Conservation (phyloP, 23 red algal species). For the Gracilaria caudata region DNA sequence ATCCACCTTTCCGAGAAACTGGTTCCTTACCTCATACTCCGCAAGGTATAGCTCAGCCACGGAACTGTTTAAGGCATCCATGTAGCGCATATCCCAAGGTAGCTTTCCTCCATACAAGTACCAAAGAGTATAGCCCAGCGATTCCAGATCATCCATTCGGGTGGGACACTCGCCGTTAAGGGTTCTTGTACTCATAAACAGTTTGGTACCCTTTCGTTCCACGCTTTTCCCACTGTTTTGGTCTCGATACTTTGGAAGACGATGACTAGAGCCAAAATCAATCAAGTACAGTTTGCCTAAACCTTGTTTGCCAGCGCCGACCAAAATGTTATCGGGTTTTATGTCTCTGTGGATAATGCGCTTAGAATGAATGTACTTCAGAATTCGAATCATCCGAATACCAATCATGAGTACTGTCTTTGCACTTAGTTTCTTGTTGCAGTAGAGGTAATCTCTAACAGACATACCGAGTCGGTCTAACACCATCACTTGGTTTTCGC, state of each 20-base stretch:
- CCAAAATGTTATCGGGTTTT: slow-evolving; percentile 72
- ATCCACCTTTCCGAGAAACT: background rate
- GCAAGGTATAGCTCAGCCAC: background rate
- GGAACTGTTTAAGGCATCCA: background rate
- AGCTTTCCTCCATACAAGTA: background rate
- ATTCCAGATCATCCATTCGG: background rate
- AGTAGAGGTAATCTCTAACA: background rate
- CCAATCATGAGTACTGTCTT: slow-evolving; percentile 36
- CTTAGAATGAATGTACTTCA: slow-evolving; percentile 74
- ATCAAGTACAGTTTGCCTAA: background rate
- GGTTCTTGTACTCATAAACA: background rate
- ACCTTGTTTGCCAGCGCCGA: background rate
- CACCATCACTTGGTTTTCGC: background rate
- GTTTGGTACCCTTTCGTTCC: background rate
- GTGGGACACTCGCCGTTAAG: background rate
- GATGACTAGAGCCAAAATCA: background rate
- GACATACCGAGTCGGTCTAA: background rate
- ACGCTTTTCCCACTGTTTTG: background rate
- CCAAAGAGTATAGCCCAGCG: background rate
- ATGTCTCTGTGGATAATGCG: slow-evolving; percentile 75
- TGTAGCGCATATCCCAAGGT: background rate
- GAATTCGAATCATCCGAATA: slow-evolving; percentile 68
- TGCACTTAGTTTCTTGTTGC: background rate
- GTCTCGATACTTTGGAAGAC: background rate
- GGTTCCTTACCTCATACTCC: background rate